A percentile compares a stretch with the other conserved stretches of the same genome.
These are phyloP conservation scores for Staphylotrichum tortipilum DNA, from an alignment of 495 filamentous ascomycete species.

Conservation along the genomic window DNA sequence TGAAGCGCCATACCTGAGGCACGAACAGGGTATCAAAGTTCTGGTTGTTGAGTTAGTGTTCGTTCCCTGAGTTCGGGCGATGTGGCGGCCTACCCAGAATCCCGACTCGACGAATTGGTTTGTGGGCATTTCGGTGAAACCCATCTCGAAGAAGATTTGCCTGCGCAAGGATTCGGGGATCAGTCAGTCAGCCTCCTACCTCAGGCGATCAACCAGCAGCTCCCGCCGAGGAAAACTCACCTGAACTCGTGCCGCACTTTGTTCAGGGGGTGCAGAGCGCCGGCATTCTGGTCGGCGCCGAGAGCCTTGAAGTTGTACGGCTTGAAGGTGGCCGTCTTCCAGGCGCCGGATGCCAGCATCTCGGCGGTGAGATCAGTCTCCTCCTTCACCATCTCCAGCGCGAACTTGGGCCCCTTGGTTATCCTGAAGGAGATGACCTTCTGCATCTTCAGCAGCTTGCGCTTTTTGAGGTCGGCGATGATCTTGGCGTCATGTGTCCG, in stretches of 20 bases:
- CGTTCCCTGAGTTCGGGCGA: conserved; percentile 56
- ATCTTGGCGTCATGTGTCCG: conserved; percentile 63
- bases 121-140: conserved; percentile 79
- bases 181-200: no score
- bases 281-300: conserved; percentile 68
- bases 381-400: conserved; percentile 77
- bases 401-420: conserved; percentile 77
- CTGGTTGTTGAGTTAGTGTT: conserved; percentile 8
- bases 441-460: conserved; percentile 70
- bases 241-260: conserved; percentile 86
- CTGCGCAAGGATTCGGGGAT: conserved; percentile 26
- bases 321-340: conserved; percentile 86
- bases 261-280: conserved; percentile 86
- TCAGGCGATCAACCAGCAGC: background rate
- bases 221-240: background rate
- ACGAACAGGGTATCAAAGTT: conserved; percentile 98
- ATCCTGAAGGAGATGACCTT: conserved; percentile 83
- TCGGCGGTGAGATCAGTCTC: conserved; percentile 92
- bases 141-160: conserved; percentile 94
- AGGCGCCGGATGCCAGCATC: conserved; percentile 71
- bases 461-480: conserved; percentile 73
- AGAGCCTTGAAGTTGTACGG: conserved; percentile 95
- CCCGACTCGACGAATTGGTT: conserved; percentile 81
- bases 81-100: conserved; percentile 51
- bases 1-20: conserved; percentile 47